Base-by-base conservation (phyloP, 495 filamentous ascomycete genomes). In the Talaromyces adpressus region DNA sequence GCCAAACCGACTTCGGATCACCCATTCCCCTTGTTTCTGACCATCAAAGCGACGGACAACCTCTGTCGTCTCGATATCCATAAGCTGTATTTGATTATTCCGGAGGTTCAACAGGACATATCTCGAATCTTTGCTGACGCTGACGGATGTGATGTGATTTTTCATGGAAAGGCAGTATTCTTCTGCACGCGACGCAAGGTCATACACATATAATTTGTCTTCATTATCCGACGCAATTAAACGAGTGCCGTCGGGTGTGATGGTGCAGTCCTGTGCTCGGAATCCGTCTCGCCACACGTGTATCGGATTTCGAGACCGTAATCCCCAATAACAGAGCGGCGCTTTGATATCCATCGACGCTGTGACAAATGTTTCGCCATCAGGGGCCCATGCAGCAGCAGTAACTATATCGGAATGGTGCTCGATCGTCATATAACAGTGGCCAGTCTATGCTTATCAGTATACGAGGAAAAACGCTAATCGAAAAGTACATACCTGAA, bases 1-100 rank as follows among this genome's bases (percentile, higher is more conserved):
- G 6, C 95, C 94, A 76, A 96, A 93, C 4, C 78, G 77, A 72
- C 87, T 90, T 51, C 94, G 78, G 66, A 98, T 95, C 18, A 95
- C 83, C 67, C 79, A 95, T 3, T 84, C 71, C 25, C 82, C 84
- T 65, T 91, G 90, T 61, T 80, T 83, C 62, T 93, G 87, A 9
- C 92, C 92, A 6, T 79, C 74, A 72, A 89, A 98, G 36, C 78
- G 81, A 63, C 88, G 85, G 36, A 93, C 74, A n/a, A 87, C 77
- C 29, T 89, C 84, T 5, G 85, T 85, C 11, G 87, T 89, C 3
- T 87, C 84, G 22, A 97, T 84, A 63, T 94, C 87, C 49, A 96
- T 80, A 36, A 95, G 73, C 51, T 89, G 82, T 16, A 94, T 87
- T 67, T 90, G 82, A 34, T 89, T 85, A 58, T 90, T 86, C 9